Percentiles rank a stretch among this genome's conserved stretches.
phyloP scores from a whole-genome alignment of 2,329 filamentous ascomycete species.

The Claviceps quebecensis region DNA sequence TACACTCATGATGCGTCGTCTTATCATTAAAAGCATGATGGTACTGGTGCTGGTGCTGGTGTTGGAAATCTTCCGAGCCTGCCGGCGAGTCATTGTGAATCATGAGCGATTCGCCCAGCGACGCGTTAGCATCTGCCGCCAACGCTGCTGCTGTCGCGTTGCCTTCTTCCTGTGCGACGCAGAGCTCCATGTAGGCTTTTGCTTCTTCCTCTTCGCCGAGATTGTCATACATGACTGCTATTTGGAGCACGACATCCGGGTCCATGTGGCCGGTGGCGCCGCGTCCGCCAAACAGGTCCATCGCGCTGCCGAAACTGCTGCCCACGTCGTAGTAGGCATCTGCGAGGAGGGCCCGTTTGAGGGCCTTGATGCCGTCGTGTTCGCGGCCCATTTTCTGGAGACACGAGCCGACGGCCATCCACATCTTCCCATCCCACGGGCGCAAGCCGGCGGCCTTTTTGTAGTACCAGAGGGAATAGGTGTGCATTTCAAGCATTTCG shows the following conservation, averaged over 20 bases:
- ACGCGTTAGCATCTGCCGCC: slow-evolving; percentile 20
- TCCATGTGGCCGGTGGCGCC: slow-evolving; percentile 54
- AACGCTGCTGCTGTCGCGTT: slow-evolving; percentile 28
- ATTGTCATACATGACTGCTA: slow-evolving; percentile 77
- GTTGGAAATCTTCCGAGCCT: slow-evolving; percentile 23
- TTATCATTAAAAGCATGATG: slow-evolving; percentile 12
- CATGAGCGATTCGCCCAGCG: slow-evolving; percentile 33
- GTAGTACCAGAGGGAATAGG: slow-evolving; percentile 95
- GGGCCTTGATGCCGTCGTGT: slow-evolving; percentile 83
- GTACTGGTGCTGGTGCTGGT: slow-evolving; percentile 8
- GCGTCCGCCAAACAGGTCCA: slow-evolving; percentile 31
- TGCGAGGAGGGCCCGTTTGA: slow-evolving; percentile 81
- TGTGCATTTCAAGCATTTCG: slow-evolving; percentile 94
- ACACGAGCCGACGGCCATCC: slow-evolving; percentile 89
- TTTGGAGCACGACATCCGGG: slow-evolving; percentile 79
- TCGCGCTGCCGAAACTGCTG: slow-evolving; percentile 37
- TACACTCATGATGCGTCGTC: slow-evolving; percentile 8
- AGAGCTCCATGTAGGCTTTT: slow-evolving; percentile 90
- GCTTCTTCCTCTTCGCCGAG: slow-evolving; percentile 66
- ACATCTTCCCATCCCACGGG: slow-evolving; percentile 98
- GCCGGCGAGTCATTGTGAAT: slow-evolving; percentile 41
- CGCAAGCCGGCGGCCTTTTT: slow-evolving; percentile 84
- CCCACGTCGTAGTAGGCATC: slow-evolving; percentile 69
- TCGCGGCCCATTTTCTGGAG: slow-evolving; percentile 78
- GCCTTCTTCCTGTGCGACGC: slow-evolving; percentile 81